A percentile compares a stretch with the other conserved stretches of the same genome.
These are phyloP conservation scores for Lentinula boryana DNA, from an alignment of 768 basidiomycete genomes.

Conservation along the genomic window DNA sequence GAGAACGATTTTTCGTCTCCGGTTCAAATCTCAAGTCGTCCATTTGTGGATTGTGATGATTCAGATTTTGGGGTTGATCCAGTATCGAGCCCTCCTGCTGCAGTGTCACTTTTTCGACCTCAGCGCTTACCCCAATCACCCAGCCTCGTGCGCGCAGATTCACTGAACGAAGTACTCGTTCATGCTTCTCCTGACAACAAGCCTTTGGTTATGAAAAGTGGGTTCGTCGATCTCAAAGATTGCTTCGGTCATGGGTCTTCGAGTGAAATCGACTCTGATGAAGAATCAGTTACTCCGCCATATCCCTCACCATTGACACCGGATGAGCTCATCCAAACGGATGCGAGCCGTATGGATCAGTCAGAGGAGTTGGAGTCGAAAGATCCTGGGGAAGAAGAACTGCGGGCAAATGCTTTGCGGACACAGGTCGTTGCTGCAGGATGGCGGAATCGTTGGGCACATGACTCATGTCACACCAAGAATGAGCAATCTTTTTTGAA, in stretches of 20 bases:
- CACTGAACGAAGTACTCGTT: constrained; percentile 17
- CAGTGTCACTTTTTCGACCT: neutral
- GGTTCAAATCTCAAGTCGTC: constrained; percentile 15
- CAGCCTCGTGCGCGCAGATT: constrained; percentile 5
- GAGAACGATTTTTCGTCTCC: constrained; percentile 69
- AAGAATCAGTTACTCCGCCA: constrained; percentile 25
- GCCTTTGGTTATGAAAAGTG: constrained; percentile 11
- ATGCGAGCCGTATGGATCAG: constrained; percentile 7
- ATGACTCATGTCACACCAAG: constrained; percentile 8
- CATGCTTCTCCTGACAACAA: neutral
- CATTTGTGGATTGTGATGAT: constrained; percentile 8
- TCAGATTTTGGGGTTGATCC: constrained; percentile 49
- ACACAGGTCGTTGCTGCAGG: constrained; percentile 41
- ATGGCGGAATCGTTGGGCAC: constrained; percentile 50
- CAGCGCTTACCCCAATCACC: constrained; percentile 9
- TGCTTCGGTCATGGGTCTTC: constrained; percentile 35
- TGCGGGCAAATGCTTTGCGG: constrained; percentile 21
- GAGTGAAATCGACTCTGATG: constrained; percentile 40
- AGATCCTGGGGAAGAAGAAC: constrained; percentile 16
- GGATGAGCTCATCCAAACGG: constrained; percentile 17
- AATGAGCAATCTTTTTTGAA: constrained; percentile 21
- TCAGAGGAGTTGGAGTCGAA: constrained; percentile 16
- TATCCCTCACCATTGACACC: constrained; percentile 35
- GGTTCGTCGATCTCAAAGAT: constrained; percentile 36
- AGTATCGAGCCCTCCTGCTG: constrained; percentile 39